Evolutionary conservation across 1,139 yeast genomes (phyloP).

Genomic region (Protomyces macrosporus): DNA sequence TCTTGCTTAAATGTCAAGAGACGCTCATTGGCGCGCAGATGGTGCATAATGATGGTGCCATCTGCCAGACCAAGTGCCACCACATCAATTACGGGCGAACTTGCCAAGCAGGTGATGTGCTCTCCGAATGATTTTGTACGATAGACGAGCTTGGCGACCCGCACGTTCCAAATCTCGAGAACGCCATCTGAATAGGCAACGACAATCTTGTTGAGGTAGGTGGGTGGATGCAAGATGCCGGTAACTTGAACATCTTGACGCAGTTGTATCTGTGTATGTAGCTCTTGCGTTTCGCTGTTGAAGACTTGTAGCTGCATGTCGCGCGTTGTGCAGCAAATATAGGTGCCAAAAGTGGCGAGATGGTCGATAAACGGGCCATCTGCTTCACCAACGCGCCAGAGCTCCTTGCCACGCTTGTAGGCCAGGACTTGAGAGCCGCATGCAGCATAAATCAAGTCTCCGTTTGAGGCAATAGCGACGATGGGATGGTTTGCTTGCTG

Average conservation of each 20-base stretch:
- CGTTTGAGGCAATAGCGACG: slow-evolving; percentile 69
- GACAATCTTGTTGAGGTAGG: slow-evolving; percentile 82
- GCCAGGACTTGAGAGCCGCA: slow-evolving; percentile 68
- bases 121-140: slow-evolving; percentile 39
- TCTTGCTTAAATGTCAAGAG: slow-evolving; percentile 59
- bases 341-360: slow-evolving; percentile 71
- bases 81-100: slow-evolving; percentile 82
- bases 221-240: slow-evolving; percentile 75
- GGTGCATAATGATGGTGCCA: slow-evolving; percentile 63
- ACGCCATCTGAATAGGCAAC: slow-evolving; percentile 43
- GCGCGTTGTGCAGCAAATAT: slow-evolving; percentile 55
- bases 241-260: slow-evolving; percentile 64
- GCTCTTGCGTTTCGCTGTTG: slow-evolving; percentile 57
- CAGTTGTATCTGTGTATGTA: slow-evolving; percentile 59
- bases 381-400: slow-evolving; percentile 46
- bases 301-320: slow-evolving; percentile 46
- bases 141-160: slow-evolving; percentile 13
- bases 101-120: slow-evolving; percentile 57
- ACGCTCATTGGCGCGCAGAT: slow-evolving; percentile 60
- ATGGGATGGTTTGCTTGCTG: slow-evolving; percentile 70
- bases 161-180: slow-evolving; percentile 41
- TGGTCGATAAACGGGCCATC: slow-evolving; percentile 46
- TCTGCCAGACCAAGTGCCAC: slow-evolving; percentile 69
- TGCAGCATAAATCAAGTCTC: slow-evolving; percentile 77
- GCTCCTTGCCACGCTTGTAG: slow-evolving; percentile 75